Conservation (phyloP, 768 basidiomycete species). For the Goffeauzyma gilvescens region DNA sequence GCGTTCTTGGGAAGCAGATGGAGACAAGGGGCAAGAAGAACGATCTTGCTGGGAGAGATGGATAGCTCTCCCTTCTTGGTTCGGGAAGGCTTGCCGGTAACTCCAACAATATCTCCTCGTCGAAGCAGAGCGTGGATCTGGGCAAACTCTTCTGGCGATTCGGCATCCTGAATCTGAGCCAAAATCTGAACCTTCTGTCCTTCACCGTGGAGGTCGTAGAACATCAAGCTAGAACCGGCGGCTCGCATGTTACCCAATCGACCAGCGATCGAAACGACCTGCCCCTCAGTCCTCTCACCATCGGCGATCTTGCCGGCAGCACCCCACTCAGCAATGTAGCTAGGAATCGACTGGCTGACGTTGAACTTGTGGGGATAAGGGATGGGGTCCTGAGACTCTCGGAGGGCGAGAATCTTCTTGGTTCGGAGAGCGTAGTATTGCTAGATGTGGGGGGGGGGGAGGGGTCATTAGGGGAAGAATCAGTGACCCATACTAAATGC, state of each 20-base stretch:
- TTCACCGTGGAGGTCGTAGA: constrained; percentile 87
- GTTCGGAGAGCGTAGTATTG: constrained; percentile 94
- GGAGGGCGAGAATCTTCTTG: constrained; percentile 65
- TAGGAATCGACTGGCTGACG: constrained; percentile 54
- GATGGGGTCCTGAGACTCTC: constrained; percentile 65
- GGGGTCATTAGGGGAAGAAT: background rate
- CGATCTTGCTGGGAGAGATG: constrained; percentile 58
- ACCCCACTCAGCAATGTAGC: constrained; percentile 58
- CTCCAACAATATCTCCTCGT: constrained; percentile 90
- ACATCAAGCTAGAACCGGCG: constrained; percentile 63
- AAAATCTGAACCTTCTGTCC: constrained; percentile 87
- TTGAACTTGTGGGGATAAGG: constrained; percentile 99
- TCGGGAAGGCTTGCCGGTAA: constrained; percentile 68
- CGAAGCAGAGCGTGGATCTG: constrained; percentile 67
- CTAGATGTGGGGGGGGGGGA: constrained; percentile 36
- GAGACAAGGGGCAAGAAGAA: constrained; percentile 82
- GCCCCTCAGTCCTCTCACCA: constrained; percentile 46
- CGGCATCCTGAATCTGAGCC: constrained; percentile 54
- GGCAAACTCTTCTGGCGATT: constrained; percentile 39
- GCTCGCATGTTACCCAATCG: constrained; percentile 77
- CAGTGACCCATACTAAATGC: background rate
- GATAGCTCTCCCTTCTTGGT: constrained; percentile 92
- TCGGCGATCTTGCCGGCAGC: constrained; percentile 47
- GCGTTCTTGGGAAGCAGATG: constrained; percentile 74
- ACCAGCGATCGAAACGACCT: constrained; percentile 53